Percentiles rank a stretch among this genome's conserved stretches.
Conservation (phyloP, 2,329 filamentous ascomycete genomes). For the Aspergillus awamori region DNA sequence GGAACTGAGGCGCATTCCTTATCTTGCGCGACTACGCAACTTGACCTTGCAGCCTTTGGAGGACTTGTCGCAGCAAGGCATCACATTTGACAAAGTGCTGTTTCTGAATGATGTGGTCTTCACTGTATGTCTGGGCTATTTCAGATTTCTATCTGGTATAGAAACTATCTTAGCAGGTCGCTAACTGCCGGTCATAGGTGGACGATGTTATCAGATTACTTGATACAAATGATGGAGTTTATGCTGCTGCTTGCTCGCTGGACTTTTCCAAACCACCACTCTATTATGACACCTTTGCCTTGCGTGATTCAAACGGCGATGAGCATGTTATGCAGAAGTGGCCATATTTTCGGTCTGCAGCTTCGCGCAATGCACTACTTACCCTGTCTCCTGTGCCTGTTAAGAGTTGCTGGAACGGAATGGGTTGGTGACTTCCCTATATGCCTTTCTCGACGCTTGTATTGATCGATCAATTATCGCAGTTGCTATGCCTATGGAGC, state of each 20-base stretch:
- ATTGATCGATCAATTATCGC: background rate
- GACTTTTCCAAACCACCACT: conserved; percentile 69
- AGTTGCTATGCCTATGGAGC: conserved; percentile 31
- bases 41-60: conserved; percentile 62
- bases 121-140: conserved; percentile 30
- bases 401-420: conserved; percentile 70
- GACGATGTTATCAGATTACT: conserved; percentile 60
- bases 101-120: conserved; percentile 59
- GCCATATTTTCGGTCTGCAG: conserved; percentile 54
- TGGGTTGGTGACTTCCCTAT: conserved; percentile 44
- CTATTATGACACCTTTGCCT: conserved; percentile 75
- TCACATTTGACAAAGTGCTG: conserved; percentile 60
- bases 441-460: background rate
- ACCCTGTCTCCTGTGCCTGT: conserved; percentile 60
- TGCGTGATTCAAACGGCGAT: conserved; percentile 67
- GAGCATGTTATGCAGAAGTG: conserved; percentile 67
- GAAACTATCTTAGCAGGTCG: background rate
- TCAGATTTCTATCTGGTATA: too few species aligned
- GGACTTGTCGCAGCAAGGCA: conserved; percentile 53
- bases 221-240: conserved; percentile 60
- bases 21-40: conserved; percentile 67
- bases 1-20: conserved; percentile 69
- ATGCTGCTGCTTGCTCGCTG: conserved; percentile 70
- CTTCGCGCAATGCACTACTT: conserved; percentile 59
- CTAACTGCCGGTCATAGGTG: conserved; percentile 33